Conservation (phyloP, 2,329 filamentous ascomycete genomes). For the Aaosphaeria pasadenensis region DNA sequence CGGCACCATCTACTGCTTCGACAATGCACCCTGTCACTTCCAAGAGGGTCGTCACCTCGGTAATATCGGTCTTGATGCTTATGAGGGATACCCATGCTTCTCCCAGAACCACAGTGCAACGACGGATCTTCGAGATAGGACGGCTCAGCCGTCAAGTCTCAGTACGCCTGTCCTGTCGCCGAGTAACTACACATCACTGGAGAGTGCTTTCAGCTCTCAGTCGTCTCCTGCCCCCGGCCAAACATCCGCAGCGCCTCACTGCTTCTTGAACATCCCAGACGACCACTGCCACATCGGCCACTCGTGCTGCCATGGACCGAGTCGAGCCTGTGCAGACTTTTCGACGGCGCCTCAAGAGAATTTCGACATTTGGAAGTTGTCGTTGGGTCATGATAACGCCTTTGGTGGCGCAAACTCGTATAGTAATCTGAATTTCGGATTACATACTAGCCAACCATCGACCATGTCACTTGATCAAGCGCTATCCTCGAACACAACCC, state of each 20-base stretch:
- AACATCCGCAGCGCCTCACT: slow-evolving; percentile 12
- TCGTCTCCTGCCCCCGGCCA: slow-evolving; percentile 19
- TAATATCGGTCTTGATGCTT: slow-evolving; percentile 17
- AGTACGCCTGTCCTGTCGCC: slow-evolving; percentile 29
- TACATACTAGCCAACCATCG: slow-evolving; percentile 15
- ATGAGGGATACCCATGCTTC: slow-evolving; percentile 30
- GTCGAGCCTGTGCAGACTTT: slow-evolving; percentile 26
- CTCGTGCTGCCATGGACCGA: slow-evolving; percentile 31
- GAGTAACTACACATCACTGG: slow-evolving; percentile 30
- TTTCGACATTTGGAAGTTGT: slow-evolving; percentile 24
- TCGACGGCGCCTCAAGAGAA: slow-evolving; percentile 21
- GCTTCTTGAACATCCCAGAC: slow-evolving; percentile 25
- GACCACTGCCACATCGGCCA: slow-evolving; percentile 37
- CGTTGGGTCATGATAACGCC: slow-evolving; percentile 22
- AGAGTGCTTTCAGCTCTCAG: slow-evolving; percentile 24
- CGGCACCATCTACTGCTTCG: slow-evolving; percentile 35
- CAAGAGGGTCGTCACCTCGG: slow-evolving; percentile 25
- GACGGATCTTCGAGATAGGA: slow-evolving; percentile 10
- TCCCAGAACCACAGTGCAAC: slow-evolving; percentile 18
- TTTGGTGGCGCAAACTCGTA: slow-evolving; percentile 22
- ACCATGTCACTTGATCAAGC: too few relatives aligned
- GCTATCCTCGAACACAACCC: background rate
- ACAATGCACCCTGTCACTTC: slow-evolving; percentile 31
- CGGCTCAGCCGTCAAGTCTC: slow-evolving; percentile 22
- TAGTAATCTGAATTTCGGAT: slow-evolving; percentile 9